Evolutionary conservation across 1,284 basidiomycete genomes (phyloP).

Genomic region (Sporisorium graminicola): DNA sequence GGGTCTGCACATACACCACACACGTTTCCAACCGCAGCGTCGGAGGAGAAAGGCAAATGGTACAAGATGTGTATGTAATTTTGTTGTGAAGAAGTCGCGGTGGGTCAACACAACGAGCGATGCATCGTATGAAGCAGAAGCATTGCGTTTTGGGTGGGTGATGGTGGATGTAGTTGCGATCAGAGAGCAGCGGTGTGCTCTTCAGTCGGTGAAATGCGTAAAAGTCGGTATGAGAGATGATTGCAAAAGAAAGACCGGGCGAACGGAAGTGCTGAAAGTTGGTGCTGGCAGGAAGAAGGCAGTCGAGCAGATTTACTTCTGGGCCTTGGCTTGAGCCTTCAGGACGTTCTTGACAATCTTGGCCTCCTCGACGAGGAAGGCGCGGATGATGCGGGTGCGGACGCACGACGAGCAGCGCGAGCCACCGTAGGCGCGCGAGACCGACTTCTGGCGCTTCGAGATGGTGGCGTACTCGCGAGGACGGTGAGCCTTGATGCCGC

Average conservation of each 20-base stretch:
- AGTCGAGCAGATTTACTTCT: slow-evolving; percentile 24
- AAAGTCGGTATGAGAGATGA: background rate
- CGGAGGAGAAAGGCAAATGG: background rate
- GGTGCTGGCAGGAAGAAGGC: too few relatives aligned
- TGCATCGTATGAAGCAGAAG: background rate
- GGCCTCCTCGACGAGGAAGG: slow-evolving; percentile 99
- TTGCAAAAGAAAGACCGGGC: background rate
- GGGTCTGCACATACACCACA: too few relatives aligned
- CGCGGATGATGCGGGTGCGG: slow-evolving; percentile 81
- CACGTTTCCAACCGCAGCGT: too few relatives aligned
- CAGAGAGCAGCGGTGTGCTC: background rate
- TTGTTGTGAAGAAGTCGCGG: background rate
- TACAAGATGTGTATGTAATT: background rate
- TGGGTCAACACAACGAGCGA: background rate
- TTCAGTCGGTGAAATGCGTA: background rate
- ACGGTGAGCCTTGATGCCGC: slow-evolving; percentile 67
- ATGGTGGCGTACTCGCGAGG: slow-evolving; percentile 67
- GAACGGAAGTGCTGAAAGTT: background rate
- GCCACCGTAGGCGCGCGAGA: slow-evolving; percentile 68
- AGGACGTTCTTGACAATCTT: slow-evolving; percentile 99
- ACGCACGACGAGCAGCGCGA: slow-evolving; percentile 67
- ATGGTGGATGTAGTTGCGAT: background rate
- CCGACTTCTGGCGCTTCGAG: slow-evolving; percentile 67
- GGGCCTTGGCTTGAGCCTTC: slow-evolving; percentile 78
- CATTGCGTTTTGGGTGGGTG: background rate